Base-by-base conservation (phyloP, 345 rosid species). In the Brassica rapa region DNA sequence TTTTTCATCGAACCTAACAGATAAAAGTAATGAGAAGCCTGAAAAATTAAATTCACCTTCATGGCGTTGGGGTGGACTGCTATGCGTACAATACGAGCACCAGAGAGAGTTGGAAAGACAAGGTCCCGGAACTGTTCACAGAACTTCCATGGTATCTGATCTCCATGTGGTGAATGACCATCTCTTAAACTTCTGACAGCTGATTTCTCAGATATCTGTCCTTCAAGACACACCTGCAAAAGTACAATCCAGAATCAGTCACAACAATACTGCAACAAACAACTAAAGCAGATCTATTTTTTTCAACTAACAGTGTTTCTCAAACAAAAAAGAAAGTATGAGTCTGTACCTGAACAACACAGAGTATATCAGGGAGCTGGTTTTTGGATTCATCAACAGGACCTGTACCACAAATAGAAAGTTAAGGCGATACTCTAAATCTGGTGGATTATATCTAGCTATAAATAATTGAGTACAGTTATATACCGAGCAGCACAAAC, bases 111-210 rank as follows among this genome's bases (percentile, higher is more conserved):
- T 72, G 98, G 98, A 74, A 94, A 94, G 75, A 83, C 95, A 15
- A 88, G 78, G 61, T 94, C 91, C 70, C 88, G 83, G 73, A 89
- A 94, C 71, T 91, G 91, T 86, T 94, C 94, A 76, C 88, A 89
- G 83, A 94, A 92, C 81, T 94, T 94, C 98, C 98, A 94, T 15
- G 98, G 97, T 74, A 94, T 91, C 80, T 92, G 98, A 85, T 94
- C 98, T 75, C 98, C 98, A 85, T 55, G 86, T 4, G 98, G 98
- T 69, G 87, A 91, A 84, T 89, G 93, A 27, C 93, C 98, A 43
- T 84, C 90, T 32, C 89, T 80, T 71, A 92, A 86, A 84, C 93
- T 92, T 83, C 74, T 85, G 65, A 83, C 59, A 2, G 88, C 93
- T 76, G 98, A 92, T 85, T 82, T 89, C 75, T 75, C 88, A 78